Conservation (phyloP, 192 early-diverging fungal species). For the Coemansia nantahalensis region DNA sequence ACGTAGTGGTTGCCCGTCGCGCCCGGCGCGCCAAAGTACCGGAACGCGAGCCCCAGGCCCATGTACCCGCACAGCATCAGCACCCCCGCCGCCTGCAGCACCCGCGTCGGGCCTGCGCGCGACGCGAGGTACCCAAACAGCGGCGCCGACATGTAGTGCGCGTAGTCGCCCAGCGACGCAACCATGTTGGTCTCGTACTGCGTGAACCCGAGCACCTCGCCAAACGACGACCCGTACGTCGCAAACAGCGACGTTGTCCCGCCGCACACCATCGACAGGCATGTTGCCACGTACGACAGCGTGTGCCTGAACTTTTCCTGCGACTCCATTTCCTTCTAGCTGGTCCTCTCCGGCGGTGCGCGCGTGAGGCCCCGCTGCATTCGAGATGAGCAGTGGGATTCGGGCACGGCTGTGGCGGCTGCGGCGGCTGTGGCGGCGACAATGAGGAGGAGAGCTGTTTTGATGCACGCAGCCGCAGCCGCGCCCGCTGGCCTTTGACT, state of each 20-base stretch:
- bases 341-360: too few species aligned
- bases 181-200: slow-evolving; percentile 63
- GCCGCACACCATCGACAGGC: slow-evolving; percentile 51
- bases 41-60: slow-evolving; percentile 38
- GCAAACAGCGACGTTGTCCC: slow-evolving; percentile 70
- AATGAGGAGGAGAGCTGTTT: too few species aligned
- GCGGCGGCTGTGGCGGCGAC: too few species aligned
- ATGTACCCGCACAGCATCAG: slow-evolving; percentile 46
- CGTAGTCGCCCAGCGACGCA: slow-evolving; percentile 63
- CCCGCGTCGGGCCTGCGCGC: slow-evolving; percentile 37
- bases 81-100: slow-evolving; percentile 25
- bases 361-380: too few species aligned
- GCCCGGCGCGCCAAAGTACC: slow-evolving; percentile 3
- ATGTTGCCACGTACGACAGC: slow-evolving; percentile 46
- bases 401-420: too few species aligned
- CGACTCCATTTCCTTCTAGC: slow-evolving; percentile 31
- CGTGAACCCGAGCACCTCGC: slow-evolving; percentile 54
- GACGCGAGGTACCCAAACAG: slow-evolving; percentile 55
- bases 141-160: slow-evolving; percentile 64
- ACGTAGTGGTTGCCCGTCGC: slow-evolving; percentile 26
- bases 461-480: too few species aligned
- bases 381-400: too few species aligned
- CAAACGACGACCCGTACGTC: slow-evolving; percentile 57
- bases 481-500: too few species aligned
- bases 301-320: slow-evolving; percentile 38